Evolutionary conservation across 495 filamentous ascomycete genomes (phyloP).

Genomic region (Monascus purpureus): DNA sequence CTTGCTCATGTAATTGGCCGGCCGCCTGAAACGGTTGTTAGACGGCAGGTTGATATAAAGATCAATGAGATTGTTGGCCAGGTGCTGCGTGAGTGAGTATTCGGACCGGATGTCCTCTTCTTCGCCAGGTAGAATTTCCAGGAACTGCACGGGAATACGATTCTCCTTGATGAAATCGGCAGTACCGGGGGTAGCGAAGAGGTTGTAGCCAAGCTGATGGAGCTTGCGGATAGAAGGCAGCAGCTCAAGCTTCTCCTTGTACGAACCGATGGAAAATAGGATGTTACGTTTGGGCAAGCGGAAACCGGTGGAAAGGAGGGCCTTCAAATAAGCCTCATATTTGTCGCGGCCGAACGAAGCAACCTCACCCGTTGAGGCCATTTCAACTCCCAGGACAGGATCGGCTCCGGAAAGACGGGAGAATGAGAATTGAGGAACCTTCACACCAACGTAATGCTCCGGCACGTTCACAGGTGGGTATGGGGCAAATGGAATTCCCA

Average conservation of each 20-base stretch:
- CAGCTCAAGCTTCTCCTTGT: slow-evolving; percentile 96
- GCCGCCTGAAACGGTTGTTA: slow-evolving; percentile 89
- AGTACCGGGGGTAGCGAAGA: slow-evolving; percentile 92
- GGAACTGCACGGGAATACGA: slow-evolving; percentile 75
- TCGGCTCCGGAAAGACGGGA: slow-evolving; percentile 91
- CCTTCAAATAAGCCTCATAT: slow-evolving; percentile 96
- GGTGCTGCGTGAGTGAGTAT: slow-evolving; percentile 87
- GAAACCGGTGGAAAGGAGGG: slow-evolving; percentile 88
- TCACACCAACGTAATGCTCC: slow-evolving; percentile 81
- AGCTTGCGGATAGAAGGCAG: slow-evolving; percentile 83
- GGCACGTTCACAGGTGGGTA: slow-evolving; percentile 69
- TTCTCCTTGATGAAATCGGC: slow-evolving; percentile 91
- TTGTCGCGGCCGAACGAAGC: slow-evolving; percentile 92
- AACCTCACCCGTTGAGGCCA: slow-evolving; percentile 97
- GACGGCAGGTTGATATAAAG: slow-evolving; percentile 97
- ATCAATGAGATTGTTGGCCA: slow-evolving; percentile 94
- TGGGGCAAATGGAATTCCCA: slow-evolving; percentile 62
- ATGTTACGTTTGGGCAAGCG: slow-evolving; percentile 92
- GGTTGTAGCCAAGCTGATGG: slow-evolving; percentile 75
- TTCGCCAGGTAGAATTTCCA: slow-evolving; percentile 63
- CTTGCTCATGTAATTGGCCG: slow-evolving; percentile 96
- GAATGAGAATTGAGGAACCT: slow-evolving; percentile 98
- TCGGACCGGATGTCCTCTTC: slow-evolving; percentile 80
- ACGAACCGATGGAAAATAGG: slow-evolving; percentile 87
- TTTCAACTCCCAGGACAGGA: slow-evolving; percentile 93